Conservation (phyloP, 441 rosid species). For the Macaranga tanarius region DNA sequence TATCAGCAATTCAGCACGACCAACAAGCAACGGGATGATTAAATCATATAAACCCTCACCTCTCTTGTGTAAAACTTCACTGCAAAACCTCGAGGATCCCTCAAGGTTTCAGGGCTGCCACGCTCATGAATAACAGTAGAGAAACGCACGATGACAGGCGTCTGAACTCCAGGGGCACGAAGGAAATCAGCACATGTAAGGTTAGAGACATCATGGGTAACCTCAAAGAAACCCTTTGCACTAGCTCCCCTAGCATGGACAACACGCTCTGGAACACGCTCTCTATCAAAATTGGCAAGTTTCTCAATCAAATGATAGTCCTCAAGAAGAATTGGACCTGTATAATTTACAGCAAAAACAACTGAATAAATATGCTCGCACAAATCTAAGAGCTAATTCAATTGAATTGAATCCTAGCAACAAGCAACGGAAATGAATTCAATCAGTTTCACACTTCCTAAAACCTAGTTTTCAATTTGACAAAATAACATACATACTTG, state of each 20-base stretch:
- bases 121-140: slow-evolving; percentile 92
- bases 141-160: slow-evolving; percentile 91
- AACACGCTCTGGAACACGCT: slow-evolving; percentile 96
- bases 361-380: no score
- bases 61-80: slow-evolving; percentile 98
- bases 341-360: no score
- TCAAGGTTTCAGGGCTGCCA: slow-evolving; percentile 93
- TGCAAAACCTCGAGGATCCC: slow-evolving; percentile 99
- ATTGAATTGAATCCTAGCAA: no score
- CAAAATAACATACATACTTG: no score
- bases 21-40: background rate
- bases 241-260: slow-evolving; percentile 99
- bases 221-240: slow-evolving; percentile 70
- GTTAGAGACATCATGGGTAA: slow-evolving; percentile 62
- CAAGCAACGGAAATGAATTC: no score
- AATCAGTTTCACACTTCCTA: no score
- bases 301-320: slow-evolving; percentile 95
- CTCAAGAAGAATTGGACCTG: slow-evolving; percentile 96
- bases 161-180: slow-evolving; percentile 94
- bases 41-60: slow-evolving; percentile 36
- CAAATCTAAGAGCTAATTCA: no score
- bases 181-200: slow-evolving; percentile 95
- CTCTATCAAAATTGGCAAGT: slow-evolving; percentile 89
- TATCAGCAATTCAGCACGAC: background rate
- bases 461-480: no score